Evolutionary conservation across 805 yeast species (phyloP), one percentile per base, ranked within the genome.

Genomic region (Kodamaea jinghongensis): DNA sequence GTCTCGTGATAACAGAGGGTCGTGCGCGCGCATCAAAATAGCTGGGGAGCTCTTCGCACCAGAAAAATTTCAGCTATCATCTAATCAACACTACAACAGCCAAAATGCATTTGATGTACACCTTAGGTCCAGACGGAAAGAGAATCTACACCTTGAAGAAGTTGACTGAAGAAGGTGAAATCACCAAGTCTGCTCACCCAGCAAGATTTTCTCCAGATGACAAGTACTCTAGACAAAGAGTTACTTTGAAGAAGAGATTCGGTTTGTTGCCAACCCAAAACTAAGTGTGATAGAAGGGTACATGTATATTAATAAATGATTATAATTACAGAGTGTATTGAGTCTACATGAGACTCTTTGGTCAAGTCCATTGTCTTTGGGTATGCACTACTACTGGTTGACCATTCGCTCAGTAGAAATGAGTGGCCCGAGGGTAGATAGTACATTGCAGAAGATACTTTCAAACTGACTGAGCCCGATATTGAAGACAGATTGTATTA

Each of bases 201-300:
- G 99, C 99, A 39, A 84, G 99, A 71, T 93, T 93, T 68, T 93
- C 99, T 25, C 99, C 99, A 54, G 99, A 93, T 65, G 99, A 93
- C 79, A 93, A 93, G 73, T 91, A 88, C 75, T 93, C 99, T 34
- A 85, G 97, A 76, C 98, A 93, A 71, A 87, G 99, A 79, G 96
- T 93, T 37, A 91, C 98, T 42, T 77, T 93, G 62, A 93, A 93
- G 82, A 93, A 88, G 78, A 84, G 99, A 75, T 91, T 70, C 64
- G 82, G 83, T 52, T 63, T 93, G 65, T 75, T 93, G 62, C 96
- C 96, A 57, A 84, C 95, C 41, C 93, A 86, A 64, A 78, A 81
- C 39, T 41, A 43, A 29, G 28, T 30, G 27, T 20, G 23, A 20
- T 20, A 20, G 23, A 20, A 20, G 8, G 23, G 8, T 6, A 20